phyloP scores from a whole-genome alignment of 805 yeast genomes.

The Starmerella stellata region DNA sequence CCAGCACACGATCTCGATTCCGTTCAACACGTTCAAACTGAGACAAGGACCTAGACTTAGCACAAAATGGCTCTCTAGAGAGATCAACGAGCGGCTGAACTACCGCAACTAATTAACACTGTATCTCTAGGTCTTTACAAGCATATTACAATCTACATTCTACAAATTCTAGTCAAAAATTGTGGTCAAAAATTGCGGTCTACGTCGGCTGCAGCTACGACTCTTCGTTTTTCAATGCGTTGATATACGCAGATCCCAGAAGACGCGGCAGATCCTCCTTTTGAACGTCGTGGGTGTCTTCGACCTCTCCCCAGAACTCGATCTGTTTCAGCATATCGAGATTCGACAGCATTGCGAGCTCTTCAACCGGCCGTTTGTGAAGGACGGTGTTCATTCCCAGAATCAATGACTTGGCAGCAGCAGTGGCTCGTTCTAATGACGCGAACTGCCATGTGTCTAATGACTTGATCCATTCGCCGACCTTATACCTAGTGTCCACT shows the following conservation, averaged over 20 bases:
- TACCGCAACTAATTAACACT: neutral
- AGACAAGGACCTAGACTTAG: slow-evolving; percentile 5
- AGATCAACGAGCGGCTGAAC: slow-evolving; percentile 5
- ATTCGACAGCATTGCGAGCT: neutral
- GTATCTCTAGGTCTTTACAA: too few species aligned
- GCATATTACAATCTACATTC: too few species aligned
- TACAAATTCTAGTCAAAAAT: too few species aligned
- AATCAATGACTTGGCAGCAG: slow-evolving; percentile 69
- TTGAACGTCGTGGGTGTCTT: slow-evolving; percentile 96
- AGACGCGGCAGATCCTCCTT: slow-evolving; percentile 73
- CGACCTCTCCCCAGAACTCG: slow-evolving; percentile 92
- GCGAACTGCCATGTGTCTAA: slow-evolving; percentile 63
- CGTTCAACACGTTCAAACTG: slow-evolving; percentile 7
- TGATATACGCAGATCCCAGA: slow-evolving; percentile 57
- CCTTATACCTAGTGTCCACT: slow-evolving; percentile 40
- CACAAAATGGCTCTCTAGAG: slow-evolving; percentile 12
- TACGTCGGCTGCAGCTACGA: neutral
- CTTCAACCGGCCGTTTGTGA: slow-evolving; percentile 19
- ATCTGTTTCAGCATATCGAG: slow-evolving; percentile 76
- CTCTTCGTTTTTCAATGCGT: slow-evolving; percentile 1
- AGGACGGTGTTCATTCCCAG: slow-evolving; percentile 53
- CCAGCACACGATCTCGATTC: slow-evolving; percentile 7
- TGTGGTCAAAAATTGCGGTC: neutral
- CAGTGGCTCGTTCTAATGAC: slow-evolving; percentile 76
- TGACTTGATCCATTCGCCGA: slow-evolving; percentile 40